Conservation (phyloP, 306 rosid genomes). For the Gastrolobium bilobum region DNA sequence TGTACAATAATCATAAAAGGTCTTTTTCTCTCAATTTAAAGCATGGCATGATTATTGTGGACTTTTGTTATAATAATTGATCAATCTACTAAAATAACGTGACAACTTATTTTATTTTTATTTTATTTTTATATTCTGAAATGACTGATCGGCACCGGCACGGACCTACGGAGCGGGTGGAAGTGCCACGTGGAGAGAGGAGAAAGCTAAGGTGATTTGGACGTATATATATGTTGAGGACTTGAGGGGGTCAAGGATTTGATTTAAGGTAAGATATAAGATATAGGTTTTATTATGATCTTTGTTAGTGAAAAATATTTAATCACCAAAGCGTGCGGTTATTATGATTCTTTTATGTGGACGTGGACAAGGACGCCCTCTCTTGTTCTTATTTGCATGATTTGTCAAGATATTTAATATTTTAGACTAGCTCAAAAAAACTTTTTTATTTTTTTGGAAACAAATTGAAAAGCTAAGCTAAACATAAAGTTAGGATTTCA, state of each 20-base stretch:
- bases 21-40: slow-evolving; percentile 71
- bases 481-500: too few species aligned
- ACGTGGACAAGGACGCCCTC: slow-evolving; percentile 53
- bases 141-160: slow-evolving; percentile 64
- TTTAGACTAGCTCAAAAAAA: too few species aligned
- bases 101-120: neutral
- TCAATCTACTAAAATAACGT: slow-evolving; percentile 41
- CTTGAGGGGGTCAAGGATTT: slow-evolving; percentile 68
- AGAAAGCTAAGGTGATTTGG: slow-evolving; percentile 54
- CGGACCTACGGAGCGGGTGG: slow-evolving; percentile 48
- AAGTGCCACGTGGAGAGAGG: slow-evolving; percentile 82
- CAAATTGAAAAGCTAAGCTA: too few species aligned
- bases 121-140: slow-evolving; percentile 18
- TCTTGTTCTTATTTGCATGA: too few species aligned
- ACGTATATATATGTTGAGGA: slow-evolving; percentile 62
- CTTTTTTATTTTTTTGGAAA: too few species aligned
- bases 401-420: too few species aligned
- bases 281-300: slow-evolving; percentile 8
- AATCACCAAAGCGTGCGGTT: slow-evolving; percentile 55
- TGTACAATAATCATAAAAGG: slow-evolving; percentile 49
- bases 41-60: slow-evolving; percentile 45
- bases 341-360: slow-evolving; percentile 50
- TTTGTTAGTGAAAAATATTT: neutral
- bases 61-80: slow-evolving; percentile 23
- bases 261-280: slow-evolving; percentile 28